A percentile compares a stretch with the other conserved stretches of the same genome.
phyloP scores from a whole-genome alignment of 1,284 basidiomycete species.

The Psilocybe mexicana region DNA sequence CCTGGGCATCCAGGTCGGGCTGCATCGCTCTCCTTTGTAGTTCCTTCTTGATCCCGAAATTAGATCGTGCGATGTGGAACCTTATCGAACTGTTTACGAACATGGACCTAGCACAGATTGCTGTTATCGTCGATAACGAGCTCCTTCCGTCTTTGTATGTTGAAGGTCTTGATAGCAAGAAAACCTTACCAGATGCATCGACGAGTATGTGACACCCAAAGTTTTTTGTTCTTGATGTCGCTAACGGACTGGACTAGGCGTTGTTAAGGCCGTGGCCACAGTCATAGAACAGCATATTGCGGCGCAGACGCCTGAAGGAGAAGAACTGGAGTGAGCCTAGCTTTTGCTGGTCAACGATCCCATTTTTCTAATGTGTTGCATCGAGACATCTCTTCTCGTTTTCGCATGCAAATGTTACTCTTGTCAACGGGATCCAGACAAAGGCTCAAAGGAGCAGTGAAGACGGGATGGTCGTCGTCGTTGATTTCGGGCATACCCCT shows the following conservation, averaged over 20 bases:
- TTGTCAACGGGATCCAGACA: slow-evolving; percentile 22
- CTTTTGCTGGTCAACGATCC: not conserved
- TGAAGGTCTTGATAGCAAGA: slow-evolving; percentile 24
- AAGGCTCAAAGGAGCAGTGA: slow-evolving; percentile 22
- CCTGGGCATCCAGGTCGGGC: slow-evolving; percentile 36
- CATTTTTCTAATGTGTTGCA: not conserved
- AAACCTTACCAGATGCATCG: slow-evolving; percentile 32
- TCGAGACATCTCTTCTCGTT: slow-evolving; percentile 35
- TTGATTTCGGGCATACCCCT: slow-evolving; percentile 36
- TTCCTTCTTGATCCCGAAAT: slow-evolving; percentile 5
- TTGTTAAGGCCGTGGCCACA: slow-evolving; percentile 28
- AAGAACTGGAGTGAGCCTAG: slow-evolving; percentile 26
- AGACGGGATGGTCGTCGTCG: slow-evolving; percentile 34
- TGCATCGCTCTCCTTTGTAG: not conserved
- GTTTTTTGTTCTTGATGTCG: not conserved
- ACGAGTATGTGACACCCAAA: slow-evolving; percentile 27
- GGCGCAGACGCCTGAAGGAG: slow-evolving; percentile 29
- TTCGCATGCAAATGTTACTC: slow-evolving; percentile 31
- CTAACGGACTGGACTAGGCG: slow-evolving; percentile 25
- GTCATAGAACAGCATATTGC: slow-evolving; percentile 36
- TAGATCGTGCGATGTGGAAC: slow-evolving; percentile 49
- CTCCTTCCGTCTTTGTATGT: slow-evolving; percentile 34
- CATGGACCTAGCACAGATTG: slow-evolving; percentile 53
- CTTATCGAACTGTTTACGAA: slow-evolving; percentile 64
- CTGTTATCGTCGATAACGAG: slow-evolving; percentile 39